Percentiles rank a stretch among this genome's conserved stretches.
Conservation (phyloP, 352 stramenopile genomes). For the Blastocystis sp. region DNA sequence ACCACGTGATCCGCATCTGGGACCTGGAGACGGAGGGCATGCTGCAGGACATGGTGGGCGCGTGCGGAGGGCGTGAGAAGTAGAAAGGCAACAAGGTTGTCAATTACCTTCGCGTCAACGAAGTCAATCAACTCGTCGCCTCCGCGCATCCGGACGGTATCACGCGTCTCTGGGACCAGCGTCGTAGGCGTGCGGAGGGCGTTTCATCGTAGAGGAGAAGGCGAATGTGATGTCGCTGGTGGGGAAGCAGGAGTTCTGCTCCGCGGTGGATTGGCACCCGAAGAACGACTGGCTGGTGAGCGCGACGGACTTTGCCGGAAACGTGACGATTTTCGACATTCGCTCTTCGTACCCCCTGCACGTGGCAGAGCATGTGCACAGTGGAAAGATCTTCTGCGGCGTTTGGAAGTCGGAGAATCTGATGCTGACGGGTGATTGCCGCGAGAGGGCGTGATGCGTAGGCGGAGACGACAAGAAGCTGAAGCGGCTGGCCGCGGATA, state of each 20-base stretch:
- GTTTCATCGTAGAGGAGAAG: constrained; percentile 63
- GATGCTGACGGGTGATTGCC: constrained; percentile 17
- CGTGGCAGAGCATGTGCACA: constrained; percentile 13
- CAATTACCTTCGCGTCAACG: neutral
- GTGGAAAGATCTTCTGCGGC: constrained; percentile 29
- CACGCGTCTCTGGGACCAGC: constrained; percentile 53
- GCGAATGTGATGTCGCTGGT: constrained; percentile 38
- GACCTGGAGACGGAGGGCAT: constrained; percentile 66
- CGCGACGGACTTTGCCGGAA: neutral
- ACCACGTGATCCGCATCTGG: constrained; percentile 65
- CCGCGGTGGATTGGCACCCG: constrained; percentile 19
- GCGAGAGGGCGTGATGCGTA: neutral
- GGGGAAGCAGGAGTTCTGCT: neutral
- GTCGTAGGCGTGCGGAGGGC: neutral
- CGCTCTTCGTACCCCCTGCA: constrained; percentile 39
- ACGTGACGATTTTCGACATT: constrained; percentile 48
- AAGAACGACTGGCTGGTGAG: neutral
- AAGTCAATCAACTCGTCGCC: constrained; percentile 1
- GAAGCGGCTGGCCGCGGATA: constrained; percentile 9
- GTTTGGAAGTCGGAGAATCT: constrained; percentile 27
- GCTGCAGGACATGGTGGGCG: constrained; percentile 16
- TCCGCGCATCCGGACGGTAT: constrained; percentile 50
- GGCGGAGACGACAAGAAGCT: constrained; percentile 38
- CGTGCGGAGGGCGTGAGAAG: neutral
- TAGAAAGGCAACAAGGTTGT: constrained; percentile 69